Evolutionary conservation across 2,329 filamentous ascomycete genomes (phyloP).

Genomic region (Dothideomycetes sp.): DNA sequence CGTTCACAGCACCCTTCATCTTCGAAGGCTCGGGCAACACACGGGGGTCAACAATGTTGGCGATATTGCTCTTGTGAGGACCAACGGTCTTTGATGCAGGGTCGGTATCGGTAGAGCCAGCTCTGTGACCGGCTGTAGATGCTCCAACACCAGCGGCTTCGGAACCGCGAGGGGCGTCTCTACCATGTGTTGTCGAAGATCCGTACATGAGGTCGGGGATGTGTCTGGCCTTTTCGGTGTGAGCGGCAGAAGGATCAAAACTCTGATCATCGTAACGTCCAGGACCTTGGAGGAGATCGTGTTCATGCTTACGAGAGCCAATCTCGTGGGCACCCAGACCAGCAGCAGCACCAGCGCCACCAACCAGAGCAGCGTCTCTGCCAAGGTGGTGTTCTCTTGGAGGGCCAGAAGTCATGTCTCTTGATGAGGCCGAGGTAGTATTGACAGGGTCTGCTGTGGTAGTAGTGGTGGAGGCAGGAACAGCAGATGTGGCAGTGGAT

Average conservation of each 20-base stretch:
- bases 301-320: neutral
- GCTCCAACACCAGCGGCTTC: constrained; percentile 21
- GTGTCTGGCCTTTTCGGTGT: neutral
- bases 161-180: constrained; percentile 26
- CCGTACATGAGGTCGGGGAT: constrained; percentile 7
- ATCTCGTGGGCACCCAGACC: constrained; percentile 11
- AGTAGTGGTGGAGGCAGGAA: neutral
- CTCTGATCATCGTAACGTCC: constrained; percentile 9
- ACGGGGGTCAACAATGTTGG: constrained; percentile 12
- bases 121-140: neutral
- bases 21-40: constrained; percentile 10
- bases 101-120: constrained; percentile 9
- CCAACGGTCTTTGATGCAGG: constrained; percentile 13
- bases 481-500: neutral
- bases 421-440: neutral
- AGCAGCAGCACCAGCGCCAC: constrained; percentile 22
- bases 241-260: constrained; percentile 8
- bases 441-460: no score
- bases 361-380: constrained; percentile 24
- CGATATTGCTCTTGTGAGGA: constrained; percentile 12
- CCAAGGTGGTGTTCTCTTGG: constrained; percentile 20
- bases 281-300: neutral
- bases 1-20: constrained; percentile 6
- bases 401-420: neutral
- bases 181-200: constrained; percentile 15